A percentile compares a stretch with the other conserved stretches of the same genome.
Evolutionary conservation across 805 yeast species (phyloP).

Genomic region (Candida broadrunensis): DNA sequence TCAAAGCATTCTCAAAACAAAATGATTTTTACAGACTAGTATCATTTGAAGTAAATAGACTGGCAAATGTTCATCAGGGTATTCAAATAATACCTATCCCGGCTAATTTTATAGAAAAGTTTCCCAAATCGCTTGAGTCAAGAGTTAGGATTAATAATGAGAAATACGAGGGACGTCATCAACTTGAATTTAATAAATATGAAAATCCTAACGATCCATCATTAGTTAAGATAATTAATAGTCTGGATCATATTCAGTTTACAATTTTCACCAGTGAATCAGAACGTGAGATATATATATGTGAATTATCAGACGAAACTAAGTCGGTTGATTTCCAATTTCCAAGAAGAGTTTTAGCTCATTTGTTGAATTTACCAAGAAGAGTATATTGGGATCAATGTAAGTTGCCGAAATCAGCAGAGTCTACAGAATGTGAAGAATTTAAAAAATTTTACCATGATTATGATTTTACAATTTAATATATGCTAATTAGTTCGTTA

Average conservation of each 20-base stretch:
- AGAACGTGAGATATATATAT: conserved; percentile 14
- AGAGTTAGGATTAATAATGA: conserved; percentile 45
- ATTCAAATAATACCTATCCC: conserved; percentile 75
- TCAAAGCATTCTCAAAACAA: conserved; percentile 41
- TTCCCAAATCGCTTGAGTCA: conserved; percentile 45
- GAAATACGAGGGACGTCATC: conserved; percentile 39
- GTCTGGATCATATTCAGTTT: conserved; percentile 36
- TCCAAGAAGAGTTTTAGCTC: conserved; percentile 77
- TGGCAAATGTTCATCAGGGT: conserved; percentile 69
- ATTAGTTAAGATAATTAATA: conserved; percentile 19
- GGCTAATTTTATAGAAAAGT: conserved; percentile 35
- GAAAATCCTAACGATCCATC: conserved; percentile 17
- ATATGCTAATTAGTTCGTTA: background rate
- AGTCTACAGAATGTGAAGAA: conserved; percentile 56
- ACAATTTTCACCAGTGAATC: conserved; percentile 20
- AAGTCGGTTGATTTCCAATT: conserved; percentile 71
- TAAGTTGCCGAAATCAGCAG: conserved; percentile 59
- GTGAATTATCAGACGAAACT: conserved; percentile 18
- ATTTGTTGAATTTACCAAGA: conserved; percentile 55
- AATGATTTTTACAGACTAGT: conserved; percentile 49
- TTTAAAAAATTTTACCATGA: conserved; percentile 56
- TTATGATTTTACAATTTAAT: conserved; percentile 47
- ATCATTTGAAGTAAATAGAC: conserved; percentile 67
- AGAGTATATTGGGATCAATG: conserved; percentile 79
- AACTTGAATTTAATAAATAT: conserved; percentile 39